These are phyloP conservation scores for Talaromyces sp. DNA, from an alignment of 2,329 filamentous ascomycete genomes.

Conservation along the genomic window DNA sequence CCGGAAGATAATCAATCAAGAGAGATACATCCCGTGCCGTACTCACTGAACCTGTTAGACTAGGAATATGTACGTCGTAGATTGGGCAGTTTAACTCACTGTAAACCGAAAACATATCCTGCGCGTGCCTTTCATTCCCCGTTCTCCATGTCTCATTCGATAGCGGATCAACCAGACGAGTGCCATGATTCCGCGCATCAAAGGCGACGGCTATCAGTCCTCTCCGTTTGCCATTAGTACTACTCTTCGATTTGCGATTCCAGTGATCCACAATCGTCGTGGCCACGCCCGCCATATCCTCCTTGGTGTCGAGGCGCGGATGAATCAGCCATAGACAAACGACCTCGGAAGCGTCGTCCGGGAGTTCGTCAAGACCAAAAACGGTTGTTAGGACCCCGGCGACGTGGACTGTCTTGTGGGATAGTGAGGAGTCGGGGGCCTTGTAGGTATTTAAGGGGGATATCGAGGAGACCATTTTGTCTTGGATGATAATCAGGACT, in stretches of 20 bases:
- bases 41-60: constrained; percentile 40
- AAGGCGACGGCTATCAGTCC: constrained; percentile 35
- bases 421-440: constrained; percentile 42
- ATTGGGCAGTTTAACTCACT: constrained; percentile 42
- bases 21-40: constrained; percentile 71
- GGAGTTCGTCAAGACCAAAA: constrained; percentile 74
- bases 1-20: constrained; percentile 72
- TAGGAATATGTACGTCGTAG: not conserved
- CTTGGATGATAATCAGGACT: not conserved
- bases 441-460: constrained; percentile 12
- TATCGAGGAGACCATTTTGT: constrained; percentile 11
- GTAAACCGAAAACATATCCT: constrained; percentile 84
- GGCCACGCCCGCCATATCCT: constrained; percentile 72
- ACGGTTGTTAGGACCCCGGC: constrained; percentile 74
- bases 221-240: constrained; percentile 20
- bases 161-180: constrained; percentile 59
- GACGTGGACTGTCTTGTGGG: constrained; percentile 64
- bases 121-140: constrained; percentile 76
- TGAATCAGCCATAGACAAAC: constrained; percentile 91
- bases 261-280: constrained; percentile 64
- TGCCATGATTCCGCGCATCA: constrained; percentile 20
- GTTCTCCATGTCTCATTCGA: constrained; percentile 75
- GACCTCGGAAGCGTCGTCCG: constrained; percentile 50
- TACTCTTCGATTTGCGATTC: constrained; percentile 42
- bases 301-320: constrained; percentile 65